Evolutionary conservation across 257 asterid species (phyloP).

Genomic region (Cinchona pubescens): DNA sequence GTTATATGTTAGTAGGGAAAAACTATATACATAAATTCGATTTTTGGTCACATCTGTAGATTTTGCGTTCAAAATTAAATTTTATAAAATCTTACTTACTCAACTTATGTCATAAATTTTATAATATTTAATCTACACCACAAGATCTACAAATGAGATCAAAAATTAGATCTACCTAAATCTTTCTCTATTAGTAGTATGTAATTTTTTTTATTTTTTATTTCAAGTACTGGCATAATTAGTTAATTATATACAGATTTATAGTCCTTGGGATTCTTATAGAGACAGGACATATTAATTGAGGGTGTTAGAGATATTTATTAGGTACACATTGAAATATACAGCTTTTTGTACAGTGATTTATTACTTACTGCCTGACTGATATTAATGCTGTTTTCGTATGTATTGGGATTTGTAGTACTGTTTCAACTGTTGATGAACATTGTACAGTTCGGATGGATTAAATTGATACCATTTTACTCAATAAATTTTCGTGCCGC

Average conservation of each 20-base stretch:
- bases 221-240: not conserved
- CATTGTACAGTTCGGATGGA: not conserved
- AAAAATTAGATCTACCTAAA: too few species aligned
- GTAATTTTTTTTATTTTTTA: too few species aligned
- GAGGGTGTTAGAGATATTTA: conserved; percentile 19
- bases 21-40: too few species aligned
- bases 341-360: conserved; percentile 23
- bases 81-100: too few species aligned
- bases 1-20: too few species aligned
- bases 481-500: not conserved
- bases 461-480: not conserved
- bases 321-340: conserved; percentile 16
- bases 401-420: not conserved
- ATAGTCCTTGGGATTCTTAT: not conserved
- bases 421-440: not conserved
- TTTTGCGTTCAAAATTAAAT: too few species aligned
- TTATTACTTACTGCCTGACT: conserved; percentile 3
- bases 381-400: not conserved
- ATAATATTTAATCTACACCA: too few species aligned
- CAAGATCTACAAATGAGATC: too few species aligned
- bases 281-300: conserved; percentile 2
- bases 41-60: too few species aligned
- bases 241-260: not conserved
- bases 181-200: too few species aligned
- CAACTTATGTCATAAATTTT: too few species aligned